phyloP scores from a whole-genome alignment of 1,139 yeast genomes.

The Suhomyces terraborum region DNA sequence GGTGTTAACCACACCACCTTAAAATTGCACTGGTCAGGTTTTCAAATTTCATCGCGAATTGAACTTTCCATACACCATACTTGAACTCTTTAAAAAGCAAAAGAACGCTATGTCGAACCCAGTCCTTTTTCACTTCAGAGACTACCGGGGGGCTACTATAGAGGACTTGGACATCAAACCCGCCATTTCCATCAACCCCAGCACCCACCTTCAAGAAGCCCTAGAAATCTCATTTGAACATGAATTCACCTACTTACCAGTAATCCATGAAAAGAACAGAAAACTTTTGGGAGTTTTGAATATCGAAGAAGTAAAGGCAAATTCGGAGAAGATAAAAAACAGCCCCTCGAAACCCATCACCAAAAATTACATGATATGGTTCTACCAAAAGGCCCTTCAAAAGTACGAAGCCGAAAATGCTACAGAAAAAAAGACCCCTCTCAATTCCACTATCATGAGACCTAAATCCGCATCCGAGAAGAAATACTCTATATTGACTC shows the following conservation, averaged over 20 bases:
- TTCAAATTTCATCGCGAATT: no score
- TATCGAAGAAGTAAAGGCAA: slow-evolving; percentile 44
- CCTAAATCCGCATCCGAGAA: slow-evolving; percentile 33
- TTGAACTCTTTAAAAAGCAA: no score
- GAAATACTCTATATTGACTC: slow-evolving; percentile 50
- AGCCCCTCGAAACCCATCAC: slow-evolving; percentile 34
- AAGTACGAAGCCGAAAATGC: slow-evolving; percentile 28
- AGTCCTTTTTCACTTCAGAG: slow-evolving; percentile 34
- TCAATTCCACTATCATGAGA: slow-evolving; percentile 31
- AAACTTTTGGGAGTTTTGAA: slow-evolving; percentile 58
- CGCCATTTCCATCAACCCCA: slow-evolving; percentile 58
- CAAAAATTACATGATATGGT: slow-evolving; percentile 47
- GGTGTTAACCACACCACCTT: no score
- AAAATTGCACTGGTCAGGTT: no score
- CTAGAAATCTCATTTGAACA: slow-evolving; percentile 54
- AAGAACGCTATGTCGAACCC: slow-evolving; percentile 8
- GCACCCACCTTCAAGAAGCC: slow-evolving; percentile 51
- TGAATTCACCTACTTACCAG: slow-evolving; percentile 60
- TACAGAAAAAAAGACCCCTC: slow-evolving; percentile 25
- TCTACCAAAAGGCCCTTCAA: slow-evolving; percentile 39
- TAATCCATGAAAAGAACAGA: slow-evolving; percentile 52
- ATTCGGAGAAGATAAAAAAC: slow-evolving; percentile 25
- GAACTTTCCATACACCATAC: no score
- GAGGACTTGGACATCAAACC: slow-evolving; percentile 66
- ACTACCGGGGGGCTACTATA: slow-evolving; percentile 56